These are phyloP conservation scores for Nidula niveotomentosa DNA, from an alignment of 1,284 basidiomycete species.

Conservation along the genomic window DNA sequence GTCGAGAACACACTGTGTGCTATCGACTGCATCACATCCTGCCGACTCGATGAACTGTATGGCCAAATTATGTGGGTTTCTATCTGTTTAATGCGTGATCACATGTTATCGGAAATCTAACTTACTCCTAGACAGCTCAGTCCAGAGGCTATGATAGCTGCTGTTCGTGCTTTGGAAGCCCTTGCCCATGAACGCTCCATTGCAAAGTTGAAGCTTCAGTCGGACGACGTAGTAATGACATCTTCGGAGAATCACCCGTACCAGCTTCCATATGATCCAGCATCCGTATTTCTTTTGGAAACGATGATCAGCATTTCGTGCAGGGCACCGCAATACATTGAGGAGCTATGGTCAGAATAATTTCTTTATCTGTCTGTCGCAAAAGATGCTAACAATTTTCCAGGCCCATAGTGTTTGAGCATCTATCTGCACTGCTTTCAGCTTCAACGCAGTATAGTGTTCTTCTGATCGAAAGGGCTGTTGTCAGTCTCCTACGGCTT, in stretches of 20 bases:
- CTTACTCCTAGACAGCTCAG: slow-evolving; percentile 62
- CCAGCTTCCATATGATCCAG: slow-evolving; percentile 88
- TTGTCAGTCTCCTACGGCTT: slow-evolving; percentile 84
- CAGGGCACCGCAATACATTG: slow-evolving; percentile 75
- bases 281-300: slow-evolving; percentile 92
- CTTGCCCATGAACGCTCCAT: slow-evolving; percentile 87
- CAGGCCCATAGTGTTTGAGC: slow-evolving; percentile 93
- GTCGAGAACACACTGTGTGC: slow-evolving; percentile 94
- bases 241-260: slow-evolving; percentile 39
- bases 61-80: slow-evolving; percentile 81
- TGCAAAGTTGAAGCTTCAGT: slow-evolving; percentile 67
- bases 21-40: slow-evolving; percentile 94
- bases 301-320: slow-evolving; percentile 89
- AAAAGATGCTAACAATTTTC: background rate
- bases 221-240: slow-evolving; percentile 52
- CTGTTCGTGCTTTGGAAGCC: slow-evolving; percentile 84
- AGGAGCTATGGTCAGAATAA: slow-evolving; percentile 77
- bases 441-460: slow-evolving; percentile 83
- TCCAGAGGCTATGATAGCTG: slow-evolving; percentile 77
- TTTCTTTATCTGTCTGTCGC: background rate
- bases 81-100: too few relatives aligned
- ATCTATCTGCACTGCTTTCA: slow-evolving; percentile 80
- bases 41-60: slow-evolving; percentile 93
- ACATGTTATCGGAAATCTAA: background rate
- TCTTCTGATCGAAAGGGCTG: slow-evolving; percentile 92